A percentile compares a stretch with the other conserved stretches of the same genome.
Conservation (phyloP, 1,284 basidiomycete species). For the Trichosporon inkin region DNA sequence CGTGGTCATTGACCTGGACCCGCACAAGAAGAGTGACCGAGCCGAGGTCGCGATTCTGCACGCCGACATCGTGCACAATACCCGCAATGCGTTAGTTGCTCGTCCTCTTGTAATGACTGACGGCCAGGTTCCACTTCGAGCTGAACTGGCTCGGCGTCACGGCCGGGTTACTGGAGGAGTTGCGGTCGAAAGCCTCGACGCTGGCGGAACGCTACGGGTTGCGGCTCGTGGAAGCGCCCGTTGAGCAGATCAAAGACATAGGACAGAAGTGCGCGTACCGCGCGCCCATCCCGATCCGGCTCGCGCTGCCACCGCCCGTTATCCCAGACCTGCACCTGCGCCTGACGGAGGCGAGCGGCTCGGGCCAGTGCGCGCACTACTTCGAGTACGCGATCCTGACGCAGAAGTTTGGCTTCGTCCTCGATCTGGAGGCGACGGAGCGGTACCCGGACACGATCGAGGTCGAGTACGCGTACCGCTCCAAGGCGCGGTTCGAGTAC, state of each 20-base stretch:
- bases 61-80: slow-evolving; percentile 88
- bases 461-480: slow-evolving; percentile 83
- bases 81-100: slow-evolving; percentile 61
- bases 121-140: slow-evolving; percentile 74
- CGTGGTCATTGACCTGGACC: slow-evolving; percentile 82
- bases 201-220: slow-evolving; percentile 86
- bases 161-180: slow-evolving; percentile 90
- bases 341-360: slow-evolving; percentile 52
- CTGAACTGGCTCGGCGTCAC: slow-evolving; percentile 96
- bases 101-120: slow-evolving; percentile 2
- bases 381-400: slow-evolving; percentile 76
- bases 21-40: slow-evolving; percentile 72
- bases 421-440: slow-evolving; percentile 76
- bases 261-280: slow-evolving; percentile 79
- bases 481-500: slow-evolving; percentile 61
- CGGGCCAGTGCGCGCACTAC: slow-evolving; percentile 61
- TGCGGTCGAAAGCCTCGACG: slow-evolving; percentile 76
- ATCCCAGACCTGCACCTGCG: slow-evolving; percentile 64
- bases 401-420: slow-evolving; percentile 68
- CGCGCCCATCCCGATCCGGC: slow-evolving; percentile 72
- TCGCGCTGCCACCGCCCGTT: slow-evolving; percentile 68
- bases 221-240: slow-evolving; percentile 86
- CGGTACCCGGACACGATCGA: slow-evolving; percentile 74
- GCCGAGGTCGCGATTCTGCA: slow-evolving; percentile 83
- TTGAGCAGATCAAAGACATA: slow-evolving; percentile 76